Evolutionary conservation across 2,329 filamentous ascomycete genomes (phyloP), one percentile per base, ranked within the genome.

Genomic region (Metarhizium robertsii): DNA sequence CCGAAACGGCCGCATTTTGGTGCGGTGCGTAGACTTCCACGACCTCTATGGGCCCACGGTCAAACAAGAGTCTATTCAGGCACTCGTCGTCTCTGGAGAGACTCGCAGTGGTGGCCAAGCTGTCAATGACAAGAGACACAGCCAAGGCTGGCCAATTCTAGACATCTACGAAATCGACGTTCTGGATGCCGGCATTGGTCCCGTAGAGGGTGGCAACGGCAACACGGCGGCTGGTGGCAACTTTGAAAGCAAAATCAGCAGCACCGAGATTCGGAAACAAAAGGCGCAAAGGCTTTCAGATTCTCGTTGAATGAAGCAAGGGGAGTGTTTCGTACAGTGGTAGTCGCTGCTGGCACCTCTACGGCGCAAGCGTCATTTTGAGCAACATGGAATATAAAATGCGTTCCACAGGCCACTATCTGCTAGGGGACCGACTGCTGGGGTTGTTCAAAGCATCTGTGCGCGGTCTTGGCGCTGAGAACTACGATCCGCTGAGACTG

Each of bases 21-120:
- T 96, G 52, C 87, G 88, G 62, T 91, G 90, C 66, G 88, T 92
- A 49, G 83, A 91, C 66, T 91, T 99, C 54, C 85, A 87, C 63
- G 92, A 99, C 67, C 81, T 88, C 0, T 97, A 87, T 70, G 94
- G 94, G 0, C 94, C 94, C 3, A 96, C 94, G 0, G 88, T 95
- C 58, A 90, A 89, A 0, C 85, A 92, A 56, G 80, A 89, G 67
- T 75, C 79, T 34, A 87, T 97, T 59, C 84, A 87, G 48, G 89
- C 86, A 1, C 77, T 99, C 55, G 86, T 96, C 3, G 85, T 97
- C 6, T 96, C 92, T 6, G 86, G 82, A 13, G 94, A 99, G 75
- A 97, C 94, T 16, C 81, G 89, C 53, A 79, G 84, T 1, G 94
- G 94, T 38, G 94, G 92, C 5, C 76, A 83, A 57, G 88, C 88